These are phyloP conservation scores for Aspergillus thermomutatus DNA, from an alignment of 2,329 filamentous ascomycete genomes.

Conservation along the genomic window DNA sequence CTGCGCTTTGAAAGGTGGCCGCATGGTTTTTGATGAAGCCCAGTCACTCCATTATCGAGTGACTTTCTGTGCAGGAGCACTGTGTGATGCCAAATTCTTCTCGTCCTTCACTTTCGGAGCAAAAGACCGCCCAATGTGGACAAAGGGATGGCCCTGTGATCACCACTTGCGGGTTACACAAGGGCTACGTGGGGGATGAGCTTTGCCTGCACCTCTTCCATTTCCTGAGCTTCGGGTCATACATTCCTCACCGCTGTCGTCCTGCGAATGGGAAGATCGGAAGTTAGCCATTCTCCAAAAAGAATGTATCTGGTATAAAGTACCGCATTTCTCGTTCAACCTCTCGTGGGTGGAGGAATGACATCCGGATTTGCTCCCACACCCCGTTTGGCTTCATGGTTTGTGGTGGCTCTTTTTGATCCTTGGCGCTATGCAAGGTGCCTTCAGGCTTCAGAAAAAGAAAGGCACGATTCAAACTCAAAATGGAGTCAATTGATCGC, in stretches of 20 bases:
- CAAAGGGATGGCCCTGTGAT: not conserved
- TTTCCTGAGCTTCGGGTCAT: not conserved
- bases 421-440: slow-evolving; percentile 4
- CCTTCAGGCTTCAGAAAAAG: not conserved
- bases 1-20: not conserved
- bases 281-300: not conserved
- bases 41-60: not conserved
- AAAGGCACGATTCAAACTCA: not conserved
- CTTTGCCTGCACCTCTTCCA: not conserved
- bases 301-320: not conserved
- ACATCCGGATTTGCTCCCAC: too few species aligned
- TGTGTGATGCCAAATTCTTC: not conserved
- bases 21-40: not conserved
- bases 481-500: not conserved
- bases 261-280: not conserved
- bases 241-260: not conserved
- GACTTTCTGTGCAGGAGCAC: not conserved
- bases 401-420: not conserved
- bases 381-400: not conserved
- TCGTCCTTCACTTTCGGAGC: not conserved
- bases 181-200: not conserved
- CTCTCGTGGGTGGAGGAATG: not conserved
- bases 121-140: not conserved
- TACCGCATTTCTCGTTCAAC: not conserved
- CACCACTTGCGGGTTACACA: not conserved